Percentiles rank a stretch among this genome's conserved stretches.
phyloP scores from a whole-genome alignment of 2,329 filamentous ascomycete genomes.

The Colletotrichum tropicicola region DNA sequence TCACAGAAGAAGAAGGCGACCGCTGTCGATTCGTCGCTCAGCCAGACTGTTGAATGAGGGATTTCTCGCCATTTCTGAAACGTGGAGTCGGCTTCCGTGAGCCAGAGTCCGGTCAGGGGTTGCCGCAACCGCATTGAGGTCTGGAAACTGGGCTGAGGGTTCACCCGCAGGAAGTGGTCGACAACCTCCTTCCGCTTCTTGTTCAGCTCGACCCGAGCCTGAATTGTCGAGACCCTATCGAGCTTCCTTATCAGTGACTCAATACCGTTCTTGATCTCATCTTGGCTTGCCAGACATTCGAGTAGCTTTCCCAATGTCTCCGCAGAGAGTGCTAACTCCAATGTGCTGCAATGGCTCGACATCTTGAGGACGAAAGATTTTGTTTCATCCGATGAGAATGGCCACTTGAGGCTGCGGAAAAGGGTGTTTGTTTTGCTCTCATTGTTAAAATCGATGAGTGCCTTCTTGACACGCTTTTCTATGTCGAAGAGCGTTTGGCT shows the following conservation, averaged over 20 bases:
- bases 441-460: background rate
- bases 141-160: background rate
- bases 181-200: background rate
- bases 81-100: background rate
- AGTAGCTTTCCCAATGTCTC: background rate
- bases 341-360: background rate
- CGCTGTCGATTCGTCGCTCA: background rate
- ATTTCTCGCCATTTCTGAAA: background rate
- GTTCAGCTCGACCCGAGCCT: background rate
- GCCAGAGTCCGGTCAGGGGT: background rate
- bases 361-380: background rate
- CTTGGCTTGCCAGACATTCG: background rate
- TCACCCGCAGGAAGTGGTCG: background rate
- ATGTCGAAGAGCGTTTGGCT: background rate
- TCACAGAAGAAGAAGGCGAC: constrained; percentile 1
- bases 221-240: background rate
- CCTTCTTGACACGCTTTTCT: background rate
- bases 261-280: background rate
- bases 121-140: background rate
- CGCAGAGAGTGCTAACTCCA: background rate
- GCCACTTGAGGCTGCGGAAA: background rate
- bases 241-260: background rate
- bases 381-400: background rate
- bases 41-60: background rate
- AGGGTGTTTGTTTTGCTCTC: background rate